Conservation (phyloP, 2,329 filamentous ascomycete genomes). For the Pseudogymnoascus sp. region DNA sequence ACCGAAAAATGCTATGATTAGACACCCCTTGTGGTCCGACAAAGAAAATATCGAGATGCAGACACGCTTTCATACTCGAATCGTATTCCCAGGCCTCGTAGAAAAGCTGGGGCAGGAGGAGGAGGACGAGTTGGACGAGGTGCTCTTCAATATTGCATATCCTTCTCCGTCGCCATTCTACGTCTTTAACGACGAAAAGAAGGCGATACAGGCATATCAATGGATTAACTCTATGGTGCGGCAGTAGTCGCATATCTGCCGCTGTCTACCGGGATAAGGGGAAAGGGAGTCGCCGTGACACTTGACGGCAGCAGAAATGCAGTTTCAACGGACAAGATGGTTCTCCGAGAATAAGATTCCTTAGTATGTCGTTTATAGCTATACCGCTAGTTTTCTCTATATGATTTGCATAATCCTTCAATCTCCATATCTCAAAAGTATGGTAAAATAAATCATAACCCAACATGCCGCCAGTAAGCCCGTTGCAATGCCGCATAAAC, state of each 20-base stretch:
- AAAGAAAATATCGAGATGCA: conserved; percentile 13
- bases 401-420: not conserved
- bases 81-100: conserved; percentile 12
- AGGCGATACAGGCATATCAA: not conserved
- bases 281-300: not conserved
- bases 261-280: not conserved
- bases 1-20: not conserved
- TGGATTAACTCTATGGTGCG: not conserved
- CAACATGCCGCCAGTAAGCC: not conserved
- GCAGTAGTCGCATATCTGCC: not conserved
- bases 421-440: not conserved
- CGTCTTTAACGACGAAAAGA: not conserved
- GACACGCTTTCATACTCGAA: conserved; percentile 9
- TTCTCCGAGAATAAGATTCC: not conserved
- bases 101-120: conserved; percentile 9
- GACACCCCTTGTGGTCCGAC: conserved; percentile 12
- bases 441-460: not conserved
- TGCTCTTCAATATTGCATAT: conserved; percentile 16
- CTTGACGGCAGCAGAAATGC: not conserved
- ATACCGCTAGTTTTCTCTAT: not conserved
- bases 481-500: not conserved
- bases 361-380: not conserved
- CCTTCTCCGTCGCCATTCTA: conserved; percentile 8
- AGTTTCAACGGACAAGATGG: not conserved
- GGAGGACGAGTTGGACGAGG: conserved; percentile 11